Conservation (phyloP, 2,329 filamentous ascomycete genomes). For the Xenosphaeropsis pyriputrescens region DNA sequence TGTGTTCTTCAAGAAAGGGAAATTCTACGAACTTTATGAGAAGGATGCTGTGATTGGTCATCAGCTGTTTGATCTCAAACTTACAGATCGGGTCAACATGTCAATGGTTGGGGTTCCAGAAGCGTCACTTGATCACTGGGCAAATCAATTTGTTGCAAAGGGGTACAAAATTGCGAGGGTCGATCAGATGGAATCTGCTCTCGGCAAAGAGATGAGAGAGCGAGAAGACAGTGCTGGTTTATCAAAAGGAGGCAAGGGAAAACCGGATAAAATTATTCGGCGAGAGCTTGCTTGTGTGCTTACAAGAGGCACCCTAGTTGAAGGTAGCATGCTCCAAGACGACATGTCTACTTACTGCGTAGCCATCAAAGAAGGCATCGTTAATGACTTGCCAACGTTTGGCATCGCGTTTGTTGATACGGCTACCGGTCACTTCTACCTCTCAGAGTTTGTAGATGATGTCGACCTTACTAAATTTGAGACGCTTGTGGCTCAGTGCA, state of each 20-base stretch:
- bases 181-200: conserved; percentile 89
- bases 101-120: conserved; percentile 98
- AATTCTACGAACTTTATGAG: conserved; percentile 97
- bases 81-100: conserved; percentile 98
- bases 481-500: conserved; percentile 85
- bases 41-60: conserved; percentile 95
- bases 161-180: conserved; percentile 95
- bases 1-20: conserved; percentile 99
- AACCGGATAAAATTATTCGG: conserved; percentile 81
- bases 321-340: conserved; percentile 92
- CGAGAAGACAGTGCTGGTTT: conserved; percentile 40
- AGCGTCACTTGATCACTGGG: conserved; percentile 90
- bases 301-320: conserved; percentile 84
- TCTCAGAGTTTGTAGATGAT: conserved; percentile 89
- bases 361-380: conserved; percentile 71
- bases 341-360: conserved; percentile 97
- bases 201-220: conserved; percentile 98
- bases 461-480: conserved; percentile 92
- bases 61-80: conserved; percentile 91
- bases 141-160: conserved; percentile 95
- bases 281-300: conserved; percentile 84
- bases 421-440: conserved; percentile 84
- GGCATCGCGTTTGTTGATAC: conserved; percentile 92
- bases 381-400: conserved; percentile 66
- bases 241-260: conserved; percentile 6